Evolutionary conservation across 148 eudicot species (phyloP), one percentile per base, ranked within the genome.

Genomic region (Camellia japonica): DNA sequence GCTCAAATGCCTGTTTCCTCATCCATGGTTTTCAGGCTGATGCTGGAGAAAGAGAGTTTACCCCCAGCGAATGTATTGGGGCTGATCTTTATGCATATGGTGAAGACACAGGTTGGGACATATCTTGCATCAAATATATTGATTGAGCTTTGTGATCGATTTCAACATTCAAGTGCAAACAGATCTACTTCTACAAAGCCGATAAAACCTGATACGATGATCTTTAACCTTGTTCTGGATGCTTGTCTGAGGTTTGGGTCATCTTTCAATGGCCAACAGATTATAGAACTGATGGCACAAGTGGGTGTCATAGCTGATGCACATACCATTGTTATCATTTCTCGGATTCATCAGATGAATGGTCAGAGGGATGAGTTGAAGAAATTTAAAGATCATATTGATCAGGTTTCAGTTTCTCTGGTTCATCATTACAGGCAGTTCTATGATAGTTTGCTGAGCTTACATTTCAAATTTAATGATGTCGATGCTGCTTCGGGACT

Each of bases 201-300:
- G 52, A 46, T 79, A 54, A 91, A 84, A 80, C 97, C 92, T 56
- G 87, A 85, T 79, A 88, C 92, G 4, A 74, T 80, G 78, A 78
- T 91, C 52, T 96, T 93, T 74, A 96, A 93, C 80, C 90, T 96
- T 82, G 87, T 93, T 87, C 89, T 96, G 64, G 88, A 92, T 86
- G 92, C 93, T 77, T 93, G 97, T 88, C 83, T 88, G 69, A 90
- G 82, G 77, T 85, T 79, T 81, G 82, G 87, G 67, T 84, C 91
- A 55, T 79, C 90, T 73, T 82, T 91, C 38, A 96, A 90, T 77
- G 98, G 92, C 68, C 89, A 89, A 30, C 89, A 87, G 71, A 83
- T 93, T 65, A 87, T 92, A 20, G 98, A 91, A 84, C 79, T 89
- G 78, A 92, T 96, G 99, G 87, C 99, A 46, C 82, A 74, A 84